These are phyloP conservation scores for Retiboletus flavoniger DNA, from an alignment of 1,284 basidiomycete genomes.

Conservation along the genomic window DNA sequence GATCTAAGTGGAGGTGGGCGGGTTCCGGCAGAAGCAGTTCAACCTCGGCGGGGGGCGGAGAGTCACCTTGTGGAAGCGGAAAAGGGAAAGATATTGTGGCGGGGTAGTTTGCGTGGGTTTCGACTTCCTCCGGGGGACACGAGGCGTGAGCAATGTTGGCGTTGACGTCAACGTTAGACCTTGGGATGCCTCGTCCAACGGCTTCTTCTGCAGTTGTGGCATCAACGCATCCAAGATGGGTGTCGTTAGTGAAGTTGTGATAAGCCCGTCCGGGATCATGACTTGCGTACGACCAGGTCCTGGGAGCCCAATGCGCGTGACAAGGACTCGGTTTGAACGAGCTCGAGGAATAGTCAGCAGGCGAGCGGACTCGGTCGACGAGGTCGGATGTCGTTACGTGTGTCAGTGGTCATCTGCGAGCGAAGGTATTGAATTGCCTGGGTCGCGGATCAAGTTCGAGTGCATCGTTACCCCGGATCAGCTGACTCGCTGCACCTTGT, in stretches of 20 bases:
- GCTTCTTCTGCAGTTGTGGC: conserved; percentile 49
- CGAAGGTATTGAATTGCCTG: too few species aligned
- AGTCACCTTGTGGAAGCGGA: conserved; percentile 30
- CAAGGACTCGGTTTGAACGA: too few species aligned
- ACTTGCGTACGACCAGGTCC: too few species aligned
- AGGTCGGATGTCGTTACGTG: too few species aligned
- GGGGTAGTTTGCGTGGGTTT: not conserved
- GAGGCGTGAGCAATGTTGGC: not conserved
- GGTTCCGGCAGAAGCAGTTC: not conserved
- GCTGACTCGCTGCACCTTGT: too few species aligned
- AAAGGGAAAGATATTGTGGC: conserved; percentile 17
- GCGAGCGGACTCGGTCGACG: too few species aligned
- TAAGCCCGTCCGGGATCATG: conserved; percentile 24
- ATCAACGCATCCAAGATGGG: conserved; percentile 61
- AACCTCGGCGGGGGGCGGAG: conserved; percentile 15
- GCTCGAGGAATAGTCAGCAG: too few species aligned
- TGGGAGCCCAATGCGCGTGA: too few species aligned
- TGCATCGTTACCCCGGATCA: too few species aligned
- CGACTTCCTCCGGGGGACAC: conserved; percentile 16
- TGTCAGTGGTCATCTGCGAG: too few species aligned
- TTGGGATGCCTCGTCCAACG: not conserved
- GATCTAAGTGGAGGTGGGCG: not conserved
- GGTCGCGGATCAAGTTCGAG: too few species aligned
- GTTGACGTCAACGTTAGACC: too few species aligned
- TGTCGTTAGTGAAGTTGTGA: conserved; percentile 43